A percentile compares a stretch with the other conserved stretches of the same genome.
These are phyloP conservation scores for Rostrohypoxylon terebratum DNA, from an alignment of 495 filamentous ascomycete genomes.

Conservation along the genomic window DNA sequence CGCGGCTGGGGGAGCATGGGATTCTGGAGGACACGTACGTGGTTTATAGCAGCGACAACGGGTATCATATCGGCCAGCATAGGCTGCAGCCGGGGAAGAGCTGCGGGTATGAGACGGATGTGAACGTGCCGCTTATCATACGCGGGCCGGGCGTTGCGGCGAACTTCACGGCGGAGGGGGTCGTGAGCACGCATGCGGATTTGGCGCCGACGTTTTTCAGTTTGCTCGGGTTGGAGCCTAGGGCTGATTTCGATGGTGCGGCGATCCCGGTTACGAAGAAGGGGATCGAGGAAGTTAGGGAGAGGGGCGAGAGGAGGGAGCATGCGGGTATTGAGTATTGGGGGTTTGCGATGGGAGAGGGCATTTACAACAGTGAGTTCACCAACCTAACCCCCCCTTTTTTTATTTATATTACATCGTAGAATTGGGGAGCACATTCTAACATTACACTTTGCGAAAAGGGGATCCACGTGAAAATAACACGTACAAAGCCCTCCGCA, in stretches of 20 bases:
- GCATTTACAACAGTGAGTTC: slow-evolving; percentile 46
- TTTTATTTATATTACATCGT: slow-evolving; percentile 18
- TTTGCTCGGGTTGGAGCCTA: slow-evolving; percentile 57
- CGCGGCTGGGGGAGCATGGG: slow-evolving; percentile 61
- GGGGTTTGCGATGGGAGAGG: slow-evolving; percentile 63
- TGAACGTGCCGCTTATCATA: slow-evolving; percentile 72
- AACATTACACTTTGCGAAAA: not conserved
- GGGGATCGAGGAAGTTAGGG: slow-evolving; percentile 34
- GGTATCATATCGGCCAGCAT: slow-evolving; percentile 77
- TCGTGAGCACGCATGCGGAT: slow-evolving; percentile 74
- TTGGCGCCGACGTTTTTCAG: slow-evolving; percentile 72
- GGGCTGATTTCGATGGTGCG: slow-evolving; percentile 67
- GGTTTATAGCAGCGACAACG: slow-evolving; percentile 76
- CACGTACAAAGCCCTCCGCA: slow-evolving; percentile 68
- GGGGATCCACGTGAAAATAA: slow-evolving; percentile 53
- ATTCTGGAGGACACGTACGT: slow-evolving; percentile 74
- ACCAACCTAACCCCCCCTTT: not conserved
- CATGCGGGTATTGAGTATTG: slow-evolving; percentile 72
- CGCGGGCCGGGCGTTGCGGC: slow-evolving; percentile 66
- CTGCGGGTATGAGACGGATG: slow-evolving; percentile 75
- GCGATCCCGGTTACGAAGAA: slow-evolving; percentile 58
- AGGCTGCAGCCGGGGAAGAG: slow-evolving; percentile 74
- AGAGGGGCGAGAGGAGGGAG: slow-evolving; percentile 54
- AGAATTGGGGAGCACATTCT: not conserved
- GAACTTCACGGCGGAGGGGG: slow-evolving; percentile 52